Evolutionary conservation across 257 asterid species (phyloP), one percentile per base, ranked within the genome.

Genomic region (Ilex asprella): DNA sequence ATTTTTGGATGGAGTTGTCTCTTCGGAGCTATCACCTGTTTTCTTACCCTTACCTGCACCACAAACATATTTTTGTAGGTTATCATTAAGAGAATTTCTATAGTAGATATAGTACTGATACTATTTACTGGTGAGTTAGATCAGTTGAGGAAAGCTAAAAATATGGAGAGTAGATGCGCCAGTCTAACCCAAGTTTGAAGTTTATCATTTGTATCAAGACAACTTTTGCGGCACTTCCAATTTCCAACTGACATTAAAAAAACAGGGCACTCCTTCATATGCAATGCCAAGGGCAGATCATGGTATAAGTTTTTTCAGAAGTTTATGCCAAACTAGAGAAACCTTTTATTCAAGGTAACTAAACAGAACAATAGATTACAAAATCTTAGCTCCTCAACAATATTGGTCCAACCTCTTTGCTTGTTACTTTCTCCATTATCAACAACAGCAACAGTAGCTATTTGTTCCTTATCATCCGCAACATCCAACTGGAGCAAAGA

Each of bases 401-500:
- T 35, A 35, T 35, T 0, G 41, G 41, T 10, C 61, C 55, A 56
- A 80, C 79, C 78, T 76, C 30, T 53, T 65, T 21, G 27, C 27
- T 21, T 21, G 27, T 21, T 21, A 21, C 44, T 69, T 68, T 41
- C 64, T 13, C 9, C 79, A 46, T 49, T 62, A 16, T 67, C 75
- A 73, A 57, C 69, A 67, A 68, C 59, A 2, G 57, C 69, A 55
- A 58, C 61, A 66, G 50, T 43, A 49, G 58, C 61, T 16, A 56
- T 58, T 30, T 66, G 72, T 53, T 51, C 76, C 30, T 39, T 51
- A 43, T 72, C 72, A 63, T 78, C 97, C 49, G 72, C 81, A 21
- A 68, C 84, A 56, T 83, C 95, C 70, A 85, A 62, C 43, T 77
- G 86, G 51, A 90, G 96, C 73, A 82, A 67, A 21, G 96, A 75